Conservation (phyloP, 1,284 basidiomycete species). For the Abortiporus biennis region DNA sequence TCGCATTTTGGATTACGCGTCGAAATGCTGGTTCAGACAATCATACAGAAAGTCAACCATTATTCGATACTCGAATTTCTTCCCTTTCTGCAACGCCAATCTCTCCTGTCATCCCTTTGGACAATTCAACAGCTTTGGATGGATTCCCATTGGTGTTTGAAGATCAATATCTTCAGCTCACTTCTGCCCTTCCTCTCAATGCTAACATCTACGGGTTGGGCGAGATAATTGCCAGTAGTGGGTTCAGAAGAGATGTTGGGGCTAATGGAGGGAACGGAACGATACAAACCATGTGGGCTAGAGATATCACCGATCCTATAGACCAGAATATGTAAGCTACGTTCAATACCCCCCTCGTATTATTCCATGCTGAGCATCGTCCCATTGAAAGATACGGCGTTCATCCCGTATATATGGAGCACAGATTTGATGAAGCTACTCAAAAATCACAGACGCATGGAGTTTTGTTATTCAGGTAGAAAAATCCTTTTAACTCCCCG, state of each 20-base stretch:
- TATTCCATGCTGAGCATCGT: constrained; percentile 43
- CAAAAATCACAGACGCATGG: constrained; percentile 56
- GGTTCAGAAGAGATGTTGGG: constrained; percentile 57
- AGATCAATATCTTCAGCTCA: constrained; percentile 65
- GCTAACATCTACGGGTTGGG: constrained; percentile 78
- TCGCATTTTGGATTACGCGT: constrained; percentile 76
- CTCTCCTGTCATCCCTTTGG: constrained; percentile 37
- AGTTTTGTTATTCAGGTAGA: constrained; percentile 61
- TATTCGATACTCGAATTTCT: constrained; percentile 68
- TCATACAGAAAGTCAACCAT: constrained; percentile 41
- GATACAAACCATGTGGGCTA: constrained; percentile 67
- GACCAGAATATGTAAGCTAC: constrained; percentile 55
- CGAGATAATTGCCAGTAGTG: constrained; percentile 63
- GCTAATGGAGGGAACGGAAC: constrained; percentile 53
- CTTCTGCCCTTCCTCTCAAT: constrained; percentile 54
- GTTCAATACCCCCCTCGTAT: no score
- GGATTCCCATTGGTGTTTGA: constrained; percentile 72
- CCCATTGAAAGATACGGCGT: constrained; percentile 67
- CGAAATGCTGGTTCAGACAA: constrained; percentile 56
- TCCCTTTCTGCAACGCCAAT: constrained; percentile 54
- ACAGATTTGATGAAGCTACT: constrained; percentile 45
- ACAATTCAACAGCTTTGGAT: constrained; percentile 46
- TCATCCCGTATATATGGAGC: constrained; percentile 65
- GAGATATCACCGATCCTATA: constrained; percentile 54
- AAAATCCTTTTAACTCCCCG: constrained; percentile 25